These are phyloP conservation scores for Oryza meridionalis DNA, from an alignment of 176 grass and related monocot genomes.

Conservation along the genomic window DNA sequence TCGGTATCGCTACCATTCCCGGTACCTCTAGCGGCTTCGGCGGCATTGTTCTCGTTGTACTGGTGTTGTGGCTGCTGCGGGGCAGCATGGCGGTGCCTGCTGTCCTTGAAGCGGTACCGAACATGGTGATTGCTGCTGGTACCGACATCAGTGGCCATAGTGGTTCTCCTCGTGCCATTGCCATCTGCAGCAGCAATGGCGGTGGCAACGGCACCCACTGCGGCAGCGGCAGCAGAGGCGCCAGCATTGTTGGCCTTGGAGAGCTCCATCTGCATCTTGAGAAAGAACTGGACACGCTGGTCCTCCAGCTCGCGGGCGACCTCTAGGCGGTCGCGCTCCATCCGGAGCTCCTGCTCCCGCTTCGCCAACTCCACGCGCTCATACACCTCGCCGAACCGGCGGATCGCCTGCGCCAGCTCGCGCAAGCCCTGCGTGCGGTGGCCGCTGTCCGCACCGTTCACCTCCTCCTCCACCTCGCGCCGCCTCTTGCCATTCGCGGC, in stretches of 20 bases:
- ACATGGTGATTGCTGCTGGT: slow-evolving; percentile 57
- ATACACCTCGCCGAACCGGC: slow-evolving; percentile 70
- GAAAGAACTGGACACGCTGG: slow-evolving; percentile 83
- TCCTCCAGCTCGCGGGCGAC: slow-evolving; percentile 64
- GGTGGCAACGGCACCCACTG: background rate
- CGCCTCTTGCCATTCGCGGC: slow-evolving; percentile 60
- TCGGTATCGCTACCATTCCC: slow-evolving; percentile 35
- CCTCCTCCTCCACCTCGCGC: slow-evolving; percentile 25
- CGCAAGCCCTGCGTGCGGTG: slow-evolving; percentile 50
- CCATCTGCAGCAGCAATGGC: slow-evolving; percentile 5
- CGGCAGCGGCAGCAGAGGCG: background rate
- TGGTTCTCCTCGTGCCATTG: slow-evolving; percentile 43
- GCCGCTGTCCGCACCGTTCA: slow-evolving; percentile 35
- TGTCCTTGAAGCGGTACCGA: slow-evolving; percentile 45
- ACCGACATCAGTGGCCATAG: slow-evolving; percentile 30
- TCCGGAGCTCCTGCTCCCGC: slow-evolving; percentile 73
- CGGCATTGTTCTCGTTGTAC: slow-evolving; percentile 33
- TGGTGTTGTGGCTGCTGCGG: slow-evolving; percentile 31
- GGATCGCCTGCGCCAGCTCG: slow-evolving; percentile 63
- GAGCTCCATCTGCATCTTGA: slow-evolving; percentile 88
- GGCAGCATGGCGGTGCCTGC: background rate
- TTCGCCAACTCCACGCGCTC: slow-evolving; percentile 78
- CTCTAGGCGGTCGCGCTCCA: slow-evolving; percentile 80
- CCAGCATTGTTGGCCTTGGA: slow-evolving; percentile 47
- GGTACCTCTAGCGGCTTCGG: background rate